phyloP scores from a whole-genome alignment of 441 rosid species.

The Macaranga tanarius region DNA sequence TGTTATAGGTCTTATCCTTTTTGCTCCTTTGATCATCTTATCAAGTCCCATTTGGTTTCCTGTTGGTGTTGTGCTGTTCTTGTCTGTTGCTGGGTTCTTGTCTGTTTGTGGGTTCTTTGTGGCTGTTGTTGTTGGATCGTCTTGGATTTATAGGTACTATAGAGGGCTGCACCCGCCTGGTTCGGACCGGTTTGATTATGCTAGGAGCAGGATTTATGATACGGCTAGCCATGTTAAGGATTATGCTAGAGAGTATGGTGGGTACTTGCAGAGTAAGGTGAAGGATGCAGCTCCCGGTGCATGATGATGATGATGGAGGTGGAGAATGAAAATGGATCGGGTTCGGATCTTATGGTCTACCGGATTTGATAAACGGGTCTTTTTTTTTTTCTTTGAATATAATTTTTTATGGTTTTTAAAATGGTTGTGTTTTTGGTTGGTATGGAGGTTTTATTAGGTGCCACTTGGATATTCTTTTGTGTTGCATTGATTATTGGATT shows the following conservation, averaged over 20 bases:
- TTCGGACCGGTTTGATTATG: slow-evolving; percentile 63
- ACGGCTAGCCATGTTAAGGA: slow-evolving; percentile 81
- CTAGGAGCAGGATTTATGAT: slow-evolving; percentile 61
- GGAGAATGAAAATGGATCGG: background rate
- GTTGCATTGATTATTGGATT: too few relatives aligned
- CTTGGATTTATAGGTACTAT: slow-evolving; percentile 68
- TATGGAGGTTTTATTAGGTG: background rate
- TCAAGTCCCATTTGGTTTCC: slow-evolving; percentile 83
- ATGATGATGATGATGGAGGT: slow-evolving; percentile 24
- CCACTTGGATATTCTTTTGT: too few relatives aligned
- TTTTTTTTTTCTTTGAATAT: background rate
- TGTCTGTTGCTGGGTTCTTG: slow-evolving; percentile 41
- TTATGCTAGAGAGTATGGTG: slow-evolving; percentile 75
- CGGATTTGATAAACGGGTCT: background rate
- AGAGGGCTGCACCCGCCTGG: slow-evolving; percentile 73
- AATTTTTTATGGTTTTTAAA: background rate
- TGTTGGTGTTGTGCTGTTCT: slow-evolving; percentile 29
- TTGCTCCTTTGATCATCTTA: slow-evolving; percentile 59
- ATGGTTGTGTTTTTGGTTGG: background rate
- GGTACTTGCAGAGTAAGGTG: slow-evolving; percentile 62
- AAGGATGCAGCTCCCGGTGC: slow-evolving; percentile 93
- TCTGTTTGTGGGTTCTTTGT: slow-evolving; percentile 50
- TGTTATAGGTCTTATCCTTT: slow-evolving; percentile 48
- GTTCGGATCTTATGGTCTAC: background rate
- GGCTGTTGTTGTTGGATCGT: slow-evolving; percentile 35